phyloP scores from a whole-genome alignment of 306 rosid genomes.

The Vigna reflexopilosa region DNA sequence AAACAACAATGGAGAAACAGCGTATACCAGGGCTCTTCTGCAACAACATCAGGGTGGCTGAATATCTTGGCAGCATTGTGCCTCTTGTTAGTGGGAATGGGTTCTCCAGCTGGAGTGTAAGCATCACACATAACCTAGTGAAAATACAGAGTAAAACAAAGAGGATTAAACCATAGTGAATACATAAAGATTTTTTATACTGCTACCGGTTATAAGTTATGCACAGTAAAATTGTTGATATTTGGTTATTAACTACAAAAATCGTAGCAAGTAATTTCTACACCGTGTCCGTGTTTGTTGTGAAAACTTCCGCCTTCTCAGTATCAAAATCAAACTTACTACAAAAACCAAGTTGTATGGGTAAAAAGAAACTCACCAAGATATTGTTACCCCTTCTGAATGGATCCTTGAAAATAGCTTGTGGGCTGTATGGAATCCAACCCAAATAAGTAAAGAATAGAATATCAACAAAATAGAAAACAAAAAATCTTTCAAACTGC shows the following conservation, averaged over 20 bases:
- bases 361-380: constrained; percentile 56
- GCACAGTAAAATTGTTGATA: not conserved
- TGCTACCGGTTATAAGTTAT: not conserved
- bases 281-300: not conserved
- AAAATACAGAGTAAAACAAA: not conserved
- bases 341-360: not conserved
- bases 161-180: not conserved
- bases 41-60: constrained; percentile 63
- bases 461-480: constrained; percentile 19
- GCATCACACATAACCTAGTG: constrained; percentile 67
- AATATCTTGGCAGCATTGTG: constrained; percentile 63
- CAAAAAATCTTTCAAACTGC: not conserved
- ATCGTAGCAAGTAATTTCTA: not conserved
- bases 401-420: constrained; percentile 90
- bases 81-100: constrained; percentile 72
- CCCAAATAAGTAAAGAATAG: constrained; percentile 22
- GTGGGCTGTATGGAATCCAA: constrained; percentile 64
- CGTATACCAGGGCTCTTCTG: constrained; percentile 59
- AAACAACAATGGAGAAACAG: constrained; percentile 17
- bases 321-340: not conserved
- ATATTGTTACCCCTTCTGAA: constrained; percentile 85
- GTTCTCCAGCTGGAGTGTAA: constrained; percentile 70
- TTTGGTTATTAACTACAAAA: not conserved
- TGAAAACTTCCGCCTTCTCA: not conserved
- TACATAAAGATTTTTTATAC: not conserved